Evolutionary conservation across 2,329 filamentous ascomycete genomes (phyloP), one percentile per base, ranked within the genome.

Genomic region (Botrytis hyacinthi): DNA sequence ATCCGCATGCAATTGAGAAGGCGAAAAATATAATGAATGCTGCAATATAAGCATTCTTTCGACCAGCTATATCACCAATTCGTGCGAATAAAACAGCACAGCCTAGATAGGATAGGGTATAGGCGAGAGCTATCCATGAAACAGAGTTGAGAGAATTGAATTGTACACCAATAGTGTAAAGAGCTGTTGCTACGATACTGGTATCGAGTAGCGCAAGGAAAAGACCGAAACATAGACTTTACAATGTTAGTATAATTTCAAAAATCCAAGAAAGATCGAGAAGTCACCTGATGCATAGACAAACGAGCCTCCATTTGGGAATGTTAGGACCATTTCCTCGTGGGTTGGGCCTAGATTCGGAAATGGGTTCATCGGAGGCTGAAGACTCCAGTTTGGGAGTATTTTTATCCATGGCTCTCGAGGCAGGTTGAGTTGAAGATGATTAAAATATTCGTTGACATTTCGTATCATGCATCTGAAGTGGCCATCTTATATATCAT

Each of bases 141-240:
- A 87, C 83, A 5, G 77, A 78, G 18, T 82, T 80, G 4, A 86
- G 76, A 22, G 83, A 82, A 18, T 83, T 73, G 65, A 90, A 87
- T 6, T 90, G 86, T 26, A 78, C 78, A 2, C 85, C 86, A 66
- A 90, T 90, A 22, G 83, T 83, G 77, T 87, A 87, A 6, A 90
- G 80, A 66, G 86, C 86, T 29, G 88, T 90, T 1, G 88, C 87
- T 2, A 91, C 86, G 60, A 90, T 90, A 6, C 88, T 88, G 1
- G 86, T 85, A 79, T 90, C 88, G n/a, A 89, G 79, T 76, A 89
- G 85, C n/a, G 89, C 86, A 61, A 90, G 83, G 71, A 89, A 87
- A 2, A 90, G 82, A 16, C 87, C 88, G 22, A 85, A 80, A 32
- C 82, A 84, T 16, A 88, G 80, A 26, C 86, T 89, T 29, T 54